Percentiles rank a stretch among this genome's conserved stretches.
phyloP scores from a whole-genome alignment of 768 basidiomycete species.

The Russula compacta region DNA sequence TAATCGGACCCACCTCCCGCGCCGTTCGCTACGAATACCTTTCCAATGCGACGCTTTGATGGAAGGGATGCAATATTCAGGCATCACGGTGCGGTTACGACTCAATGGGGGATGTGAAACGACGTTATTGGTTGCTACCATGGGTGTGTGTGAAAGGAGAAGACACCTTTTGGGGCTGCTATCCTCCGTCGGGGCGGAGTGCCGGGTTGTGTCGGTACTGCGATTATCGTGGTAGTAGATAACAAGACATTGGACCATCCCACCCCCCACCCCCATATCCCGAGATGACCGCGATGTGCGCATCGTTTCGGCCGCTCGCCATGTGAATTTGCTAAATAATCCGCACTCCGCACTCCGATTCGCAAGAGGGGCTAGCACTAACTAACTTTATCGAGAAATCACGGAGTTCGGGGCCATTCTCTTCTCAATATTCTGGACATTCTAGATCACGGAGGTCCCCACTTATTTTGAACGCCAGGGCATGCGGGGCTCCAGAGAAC shows the following conservation, averaged over 20 bases:
- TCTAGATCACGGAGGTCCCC: background rate
- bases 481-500: background rate
- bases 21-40: background rate
- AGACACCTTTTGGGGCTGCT: background rate
- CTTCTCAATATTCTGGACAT: background rate
- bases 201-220: background rate
- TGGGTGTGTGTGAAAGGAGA: too few relatives aligned
- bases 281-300: background rate
- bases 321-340: background rate
- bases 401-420: background rate
- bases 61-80: too few relatives aligned
- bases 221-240: background rate
- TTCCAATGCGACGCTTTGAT: background rate
- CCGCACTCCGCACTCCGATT: too few relatives aligned
- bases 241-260: constrained; percentile 5
- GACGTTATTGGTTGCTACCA: too few relatives aligned
- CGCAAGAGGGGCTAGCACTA: background rate
- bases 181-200: background rate
- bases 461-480: background rate
- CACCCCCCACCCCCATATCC: background rate
- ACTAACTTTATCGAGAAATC: background rate
- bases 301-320: background rate
- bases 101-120: too few relatives aligned
- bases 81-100: too few relatives aligned
- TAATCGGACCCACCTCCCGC: background rate